Base-by-base conservation (phyloP, 805 yeast species). In the Myxozyma mucilagina region DNA sequence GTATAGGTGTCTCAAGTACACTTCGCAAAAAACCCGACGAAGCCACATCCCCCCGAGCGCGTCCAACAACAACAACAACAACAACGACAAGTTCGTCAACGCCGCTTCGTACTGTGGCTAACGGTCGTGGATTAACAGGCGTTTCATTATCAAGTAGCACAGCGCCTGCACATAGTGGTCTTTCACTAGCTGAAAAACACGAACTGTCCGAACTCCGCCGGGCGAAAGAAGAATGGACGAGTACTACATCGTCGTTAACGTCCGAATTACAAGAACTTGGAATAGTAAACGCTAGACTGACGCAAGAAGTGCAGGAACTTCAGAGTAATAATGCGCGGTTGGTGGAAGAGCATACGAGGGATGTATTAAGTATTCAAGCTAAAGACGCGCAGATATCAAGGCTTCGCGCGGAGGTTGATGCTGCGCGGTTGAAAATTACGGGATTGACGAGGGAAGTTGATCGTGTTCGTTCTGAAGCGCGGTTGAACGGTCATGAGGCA, bases 321-420 rank as follows among this genome's bases (percentile, higher is more conserved):
- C 77, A 73, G 53, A 56, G 66, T 11, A 71, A 63, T 44, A 69
- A 69, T 49, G 67, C 73, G 14, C 72, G 73, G 57, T 69, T 81
- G 47, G 78, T 77, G 63, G 82, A 80, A 50, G 85, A 83, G 53
- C 79, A 80, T 52, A 82, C 86, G 2, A 78, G 77, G 44, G 78
- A 80, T 51, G 75, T 76, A 47, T 75, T 86, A 67, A 76, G 80
- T 57, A 70, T 83, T 29, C 87, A 87, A 71, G 85, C 89, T 36
- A 85, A 84, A 65, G 94, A 89, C 52, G 83, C 89, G 0, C 90
- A 86, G 70, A 72, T 89, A 8, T 76, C 80, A 47, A 75, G 94
- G 47, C 74, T 84, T 29, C 81, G 77, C 45, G 80, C 84, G 50
- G 94, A 89, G 68, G 72, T 85, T 51, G 90, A 86, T 48, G 80